Evolutionary conservation across 768 basidiomycete species (phyloP).

Genomic region (Lactarius hatsudake): DNA sequence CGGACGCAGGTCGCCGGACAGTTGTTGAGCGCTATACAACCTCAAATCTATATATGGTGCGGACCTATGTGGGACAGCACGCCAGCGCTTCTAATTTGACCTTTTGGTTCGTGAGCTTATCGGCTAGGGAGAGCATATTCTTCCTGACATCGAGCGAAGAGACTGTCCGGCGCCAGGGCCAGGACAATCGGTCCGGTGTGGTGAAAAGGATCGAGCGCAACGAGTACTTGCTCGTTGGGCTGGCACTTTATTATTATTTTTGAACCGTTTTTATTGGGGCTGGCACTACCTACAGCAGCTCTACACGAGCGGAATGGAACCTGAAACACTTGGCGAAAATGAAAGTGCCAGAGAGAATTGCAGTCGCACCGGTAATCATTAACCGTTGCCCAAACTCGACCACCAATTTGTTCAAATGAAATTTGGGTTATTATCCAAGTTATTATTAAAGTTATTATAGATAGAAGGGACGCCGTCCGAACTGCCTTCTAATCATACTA

Average conservation of each 20-base stretch:
- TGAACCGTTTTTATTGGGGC: neutral
- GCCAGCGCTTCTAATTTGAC: neutral
- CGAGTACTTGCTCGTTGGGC: neutral
- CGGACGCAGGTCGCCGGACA: neutral
- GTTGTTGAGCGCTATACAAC: neutral
- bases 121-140: neutral
- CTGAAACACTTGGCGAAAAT: neutral
- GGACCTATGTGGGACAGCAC: neutral
- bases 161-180: neutral
- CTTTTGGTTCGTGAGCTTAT: neutral
- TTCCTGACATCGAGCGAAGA: neutral
- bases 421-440: neutral
- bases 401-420: too few species aligned
- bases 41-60: neutral
- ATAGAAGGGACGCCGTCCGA: neutral
- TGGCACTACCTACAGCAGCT: neutral
- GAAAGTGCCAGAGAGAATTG: neutral
- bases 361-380: neutral
- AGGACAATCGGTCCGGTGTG: neutral
- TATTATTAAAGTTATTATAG: neutral
- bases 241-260: neutral
- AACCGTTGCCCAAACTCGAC: neutral
- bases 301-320: neutral
- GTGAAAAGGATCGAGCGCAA: neutral
- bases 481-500: neutral